These are phyloP conservation scores for Emericellopsis terricola DNA, from an alignment of 495 filamentous ascomycete species.

Conservation along the genomic window DNA sequence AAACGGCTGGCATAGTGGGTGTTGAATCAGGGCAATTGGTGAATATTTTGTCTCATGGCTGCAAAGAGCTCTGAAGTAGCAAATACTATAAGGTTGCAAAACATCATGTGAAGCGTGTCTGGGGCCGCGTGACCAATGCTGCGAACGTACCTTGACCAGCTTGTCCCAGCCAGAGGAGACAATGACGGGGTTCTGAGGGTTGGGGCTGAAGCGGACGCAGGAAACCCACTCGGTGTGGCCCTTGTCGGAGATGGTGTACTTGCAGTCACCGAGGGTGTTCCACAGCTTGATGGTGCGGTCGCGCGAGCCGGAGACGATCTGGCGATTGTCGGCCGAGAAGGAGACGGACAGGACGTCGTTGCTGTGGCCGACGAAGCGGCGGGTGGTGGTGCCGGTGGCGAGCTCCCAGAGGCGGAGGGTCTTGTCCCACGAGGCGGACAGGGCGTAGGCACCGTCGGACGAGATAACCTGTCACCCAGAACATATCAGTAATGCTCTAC, in stretches of 20 bases:
- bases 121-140: not conserved
- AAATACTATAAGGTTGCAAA: conserved; percentile 91
- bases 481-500: conserved; percentile 1
- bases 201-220: conserved; percentile 98
- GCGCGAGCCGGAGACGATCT: conserved; percentile 97
- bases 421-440: conserved; percentile 99
- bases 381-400: conserved; percentile 84
- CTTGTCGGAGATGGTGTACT: conserved; percentile 99
- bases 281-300: conserved; percentile 99
- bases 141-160: conserved; percentile 83
- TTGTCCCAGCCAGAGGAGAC: conserved; percentile 99
- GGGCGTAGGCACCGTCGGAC: conserved; percentile 97
- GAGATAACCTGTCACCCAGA: conserved; percentile 68
- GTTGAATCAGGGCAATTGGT: conserved; percentile 5
- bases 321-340: conserved; percentile 99
- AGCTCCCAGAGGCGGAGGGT: conserved; percentile 99
- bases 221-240: conserved; percentile 99
- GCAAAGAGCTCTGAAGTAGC: conserved; percentile 98
- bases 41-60: conserved; percentile 89
- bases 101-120: conserved; percentile 60
- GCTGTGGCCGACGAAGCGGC: conserved; percentile 96
- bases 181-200: conserved; percentile 99
- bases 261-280: conserved; percentile 99
- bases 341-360: conserved; percentile 99
- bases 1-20: too few species aligned